A percentile compares a stretch with the other conserved stretches of the same genome.
Evolutionary conservation across 495 filamentous ascomycete genomes (phyloP).

Genomic region (Rusavskia elegans): DNA sequence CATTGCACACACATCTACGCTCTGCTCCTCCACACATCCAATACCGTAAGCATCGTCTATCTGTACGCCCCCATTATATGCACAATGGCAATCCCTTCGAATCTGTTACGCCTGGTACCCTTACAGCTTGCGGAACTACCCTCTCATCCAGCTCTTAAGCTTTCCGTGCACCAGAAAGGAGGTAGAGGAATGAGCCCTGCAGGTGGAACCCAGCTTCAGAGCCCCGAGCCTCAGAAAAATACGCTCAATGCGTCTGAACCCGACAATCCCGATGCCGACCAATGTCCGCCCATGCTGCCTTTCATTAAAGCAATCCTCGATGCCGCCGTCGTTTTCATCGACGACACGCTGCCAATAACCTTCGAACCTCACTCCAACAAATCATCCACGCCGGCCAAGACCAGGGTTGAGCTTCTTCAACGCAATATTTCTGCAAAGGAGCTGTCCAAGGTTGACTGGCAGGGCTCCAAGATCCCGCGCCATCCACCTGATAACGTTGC

Average conservation of each 20-base stretch:
- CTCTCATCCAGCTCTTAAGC: no score
- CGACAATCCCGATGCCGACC: neutral
- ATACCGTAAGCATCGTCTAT: no score
- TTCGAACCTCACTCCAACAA: slow-evolving; percentile 30
- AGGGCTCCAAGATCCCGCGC: slow-evolving; percentile 7
- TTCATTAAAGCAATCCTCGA: slow-evolving; percentile 12
- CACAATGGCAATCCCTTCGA: no score
- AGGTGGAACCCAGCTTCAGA: no score
- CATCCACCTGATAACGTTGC: slow-evolving; percentile 10
- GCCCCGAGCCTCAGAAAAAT: neutral
- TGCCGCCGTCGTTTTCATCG: slow-evolving; percentile 10
- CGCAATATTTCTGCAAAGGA: slow-evolving; percentile 23
- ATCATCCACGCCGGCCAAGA: slow-evolving; percentile 27
- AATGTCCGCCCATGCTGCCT: slow-evolving; percentile 5
- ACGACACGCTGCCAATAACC: slow-evolving; percentile 9
- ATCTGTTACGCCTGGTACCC: no score
- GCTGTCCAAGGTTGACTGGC: slow-evolving; percentile 6
- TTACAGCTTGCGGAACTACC: no score
- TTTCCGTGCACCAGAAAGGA: no score
- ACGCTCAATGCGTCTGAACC: neutral
- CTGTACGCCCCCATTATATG: no score
- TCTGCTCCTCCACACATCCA: no score
- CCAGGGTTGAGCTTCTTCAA: slow-evolving; percentile 29
- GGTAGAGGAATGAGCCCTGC: no score
- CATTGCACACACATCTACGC: no score